A percentile compares a stretch with the other conserved stretches of the same genome.
phyloP scores from a whole-genome alignment of 2,329 filamentous ascomycete species.

The Penicillium sp. region DNA sequence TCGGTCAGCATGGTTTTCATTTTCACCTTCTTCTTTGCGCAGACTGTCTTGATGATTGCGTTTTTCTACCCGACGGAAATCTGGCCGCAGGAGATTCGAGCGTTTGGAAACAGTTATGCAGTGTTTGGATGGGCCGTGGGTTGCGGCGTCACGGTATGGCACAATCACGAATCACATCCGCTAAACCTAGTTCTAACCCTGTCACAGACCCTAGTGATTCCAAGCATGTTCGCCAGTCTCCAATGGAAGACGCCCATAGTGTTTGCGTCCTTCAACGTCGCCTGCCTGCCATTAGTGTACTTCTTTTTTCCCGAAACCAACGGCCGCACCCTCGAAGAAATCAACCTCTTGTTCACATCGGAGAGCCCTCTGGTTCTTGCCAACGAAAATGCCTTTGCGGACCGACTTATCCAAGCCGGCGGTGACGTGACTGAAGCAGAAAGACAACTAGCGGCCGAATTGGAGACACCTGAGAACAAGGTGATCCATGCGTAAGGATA shows the following conservation, averaged over 20 bases:
- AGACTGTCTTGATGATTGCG: slow-evolving; percentile 5
- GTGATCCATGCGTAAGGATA: no score
- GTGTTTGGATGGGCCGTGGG: background rate
- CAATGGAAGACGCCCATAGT: background rate
- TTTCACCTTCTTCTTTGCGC: slow-evolving; percentile 9
- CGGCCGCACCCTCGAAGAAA: background rate
- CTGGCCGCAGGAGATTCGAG: slow-evolving; percentile 1
- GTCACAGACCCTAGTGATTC: background rate
- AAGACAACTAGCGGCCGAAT: background rate
- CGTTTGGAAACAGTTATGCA: background rate
- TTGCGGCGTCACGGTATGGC: no score
- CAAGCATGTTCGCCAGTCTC: background rate
- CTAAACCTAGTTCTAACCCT: background rate
- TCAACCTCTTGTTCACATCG: background rate
- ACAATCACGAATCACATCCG: no score
- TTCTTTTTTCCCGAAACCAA: no score
- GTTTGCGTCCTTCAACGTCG: background rate
- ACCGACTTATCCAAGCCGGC: background rate
- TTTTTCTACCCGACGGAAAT: slow-evolving; percentile 3
- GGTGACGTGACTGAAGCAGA: background rate
- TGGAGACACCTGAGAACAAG: no score
- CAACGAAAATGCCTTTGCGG: background rate
- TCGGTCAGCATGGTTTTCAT: slow-evolving; percentile 1
- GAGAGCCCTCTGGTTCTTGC: background rate
- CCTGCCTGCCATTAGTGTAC: background rate